phyloP scores from a whole-genome alignment of 768 basidiomycete genomes.

The Nidularia pulvinata region DNA sequence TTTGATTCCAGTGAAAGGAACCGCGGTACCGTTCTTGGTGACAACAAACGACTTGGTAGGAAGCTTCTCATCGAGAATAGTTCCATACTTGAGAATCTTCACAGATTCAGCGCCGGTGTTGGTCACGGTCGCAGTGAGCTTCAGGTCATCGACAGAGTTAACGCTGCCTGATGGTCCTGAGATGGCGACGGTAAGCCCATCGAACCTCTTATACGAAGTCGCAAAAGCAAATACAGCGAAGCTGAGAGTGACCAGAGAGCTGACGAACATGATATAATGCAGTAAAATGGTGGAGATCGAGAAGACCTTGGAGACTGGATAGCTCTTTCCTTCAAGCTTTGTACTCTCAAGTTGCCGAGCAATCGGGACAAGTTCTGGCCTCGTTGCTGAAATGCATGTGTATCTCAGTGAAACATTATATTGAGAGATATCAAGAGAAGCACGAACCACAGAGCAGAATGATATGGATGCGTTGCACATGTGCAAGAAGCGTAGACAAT shows the following conservation, averaged over 20 bases:
- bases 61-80: constrained; percentile 39
- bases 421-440: not conserved
- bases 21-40: constrained; percentile 32
- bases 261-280: constrained; percentile 19
- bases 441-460: not conserved
- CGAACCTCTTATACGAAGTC: constrained; percentile 25
- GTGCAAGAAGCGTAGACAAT: not conserved
- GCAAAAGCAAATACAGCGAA: constrained; percentile 24
- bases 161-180: constrained; percentile 22
- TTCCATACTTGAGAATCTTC: constrained; percentile 45
- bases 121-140: constrained; percentile 36
- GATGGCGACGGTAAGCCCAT: constrained; percentile 26
- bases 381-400: not conserved
- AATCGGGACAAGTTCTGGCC: not conserved
- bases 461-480: not conserved
- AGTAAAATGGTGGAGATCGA: not conserved
- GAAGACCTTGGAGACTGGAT: not conserved
- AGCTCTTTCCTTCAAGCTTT: not conserved
- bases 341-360: not conserved
- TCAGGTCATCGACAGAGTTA: constrained; percentile 33
- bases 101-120: constrained; percentile 36
- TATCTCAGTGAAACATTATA: not conserved
- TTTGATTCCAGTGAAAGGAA: constrained; percentile 43
- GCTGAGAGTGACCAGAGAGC: constrained; percentile 20
- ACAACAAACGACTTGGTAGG: constrained; percentile 42